Evolutionary conservation across 1,139 yeast genomes (phyloP).

Genomic region (Yamadazyma spencermartinsiae): DNA sequence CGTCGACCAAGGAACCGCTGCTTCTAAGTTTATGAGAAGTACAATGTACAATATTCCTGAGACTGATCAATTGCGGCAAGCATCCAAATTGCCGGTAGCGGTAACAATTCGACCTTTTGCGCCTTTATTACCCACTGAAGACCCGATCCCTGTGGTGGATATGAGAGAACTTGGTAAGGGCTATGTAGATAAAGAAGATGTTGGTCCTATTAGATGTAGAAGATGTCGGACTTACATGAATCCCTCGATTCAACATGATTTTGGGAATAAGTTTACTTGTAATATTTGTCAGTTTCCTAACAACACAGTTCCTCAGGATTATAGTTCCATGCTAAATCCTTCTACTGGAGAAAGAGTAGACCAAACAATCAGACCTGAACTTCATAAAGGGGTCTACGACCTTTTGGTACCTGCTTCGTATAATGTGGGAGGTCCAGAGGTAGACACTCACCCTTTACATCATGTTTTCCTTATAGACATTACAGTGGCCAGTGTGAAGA

Average conservation of each 20-base stretch:
- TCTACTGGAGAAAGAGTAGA: slow-evolving; percentile 60
- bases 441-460: slow-evolving; percentile 47
- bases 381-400: slow-evolving; percentile 84
- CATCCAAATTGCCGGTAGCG: slow-evolving; percentile 80
- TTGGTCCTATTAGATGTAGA: slow-evolving; percentile 83
- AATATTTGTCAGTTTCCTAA: slow-evolving; percentile 81
- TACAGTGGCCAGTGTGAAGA: slow-evolving; percentile 59
- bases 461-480: slow-evolving; percentile 82
- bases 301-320: slow-evolving; percentile 68
- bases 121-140: slow-evolving; percentile 47
- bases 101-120: slow-evolving; percentile 86
- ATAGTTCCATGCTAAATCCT: slow-evolving; percentile 60
- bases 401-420: slow-evolving; percentile 74
- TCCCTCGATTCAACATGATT: slow-evolving; percentile 75
- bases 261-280: slow-evolving; percentile 70
- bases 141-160: slow-evolving; percentile 68
- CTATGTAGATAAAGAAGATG: slow-evolving; percentile 26
- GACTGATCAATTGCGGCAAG: slow-evolving; percentile 65
- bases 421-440: slow-evolving; percentile 46
- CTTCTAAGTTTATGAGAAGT: slow-evolving; percentile 76
- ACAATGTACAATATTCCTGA: slow-evolving; percentile 86
- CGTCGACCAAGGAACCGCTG: slow-evolving; percentile 81
- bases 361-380: slow-evolving; percentile 67
- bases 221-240: slow-evolving; percentile 90
- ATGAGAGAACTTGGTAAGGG: slow-evolving; percentile 41